Evolutionary conservation across 768 basidiomycete species (phyloP).

Genomic region (Lactifluus echinatus): DNA sequence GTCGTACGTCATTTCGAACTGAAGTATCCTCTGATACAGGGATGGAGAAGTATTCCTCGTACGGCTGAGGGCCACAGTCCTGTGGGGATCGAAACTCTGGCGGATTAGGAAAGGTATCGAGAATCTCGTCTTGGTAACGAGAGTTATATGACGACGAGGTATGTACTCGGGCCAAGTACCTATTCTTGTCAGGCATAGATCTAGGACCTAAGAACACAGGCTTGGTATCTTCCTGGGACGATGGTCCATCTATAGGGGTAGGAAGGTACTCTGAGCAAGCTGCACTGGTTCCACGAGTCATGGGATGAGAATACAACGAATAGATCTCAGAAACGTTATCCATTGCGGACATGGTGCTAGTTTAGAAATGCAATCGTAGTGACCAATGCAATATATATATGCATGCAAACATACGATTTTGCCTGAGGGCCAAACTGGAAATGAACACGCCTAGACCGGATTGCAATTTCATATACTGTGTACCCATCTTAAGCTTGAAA

Average conservation of each 20-base stretch:
- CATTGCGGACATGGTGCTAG: background rate
- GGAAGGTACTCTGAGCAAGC: background rate
- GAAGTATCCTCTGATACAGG: background rate
- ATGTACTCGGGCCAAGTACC: conserved; percentile 3
- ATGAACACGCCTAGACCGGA: background rate
- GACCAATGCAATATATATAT: background rate
- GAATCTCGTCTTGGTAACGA: conserved; percentile 4
- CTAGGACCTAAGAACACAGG: conserved; percentile 7
- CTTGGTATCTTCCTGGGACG: background rate
- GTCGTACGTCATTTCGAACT: background rate
- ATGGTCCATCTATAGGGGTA: conserved; percentile 12
- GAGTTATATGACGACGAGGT: conserved; percentile 1
- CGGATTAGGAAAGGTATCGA: conserved; percentile 3
- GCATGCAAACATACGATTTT: background rate
- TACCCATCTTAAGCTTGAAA: too few species aligned
- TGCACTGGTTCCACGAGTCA: conserved; percentile 1
- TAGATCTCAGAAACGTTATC: conserved; percentile 20
- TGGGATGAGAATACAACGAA: conserved; percentile 16
- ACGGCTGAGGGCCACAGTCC: conserved; percentile 14
- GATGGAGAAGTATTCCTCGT: conserved; percentile 19
- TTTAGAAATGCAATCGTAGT: background rate
- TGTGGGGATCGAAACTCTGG: conserved; percentile 18
- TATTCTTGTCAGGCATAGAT: conserved; percentile 2
- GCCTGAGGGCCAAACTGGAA: background rate
- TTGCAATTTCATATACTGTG: too few species aligned